Percentiles rank a stretch among this genome's conserved stretches.
Conservation (phyloP, 371 early-diverging fungal species). For the Pancytospora epiphaga region DNA sequence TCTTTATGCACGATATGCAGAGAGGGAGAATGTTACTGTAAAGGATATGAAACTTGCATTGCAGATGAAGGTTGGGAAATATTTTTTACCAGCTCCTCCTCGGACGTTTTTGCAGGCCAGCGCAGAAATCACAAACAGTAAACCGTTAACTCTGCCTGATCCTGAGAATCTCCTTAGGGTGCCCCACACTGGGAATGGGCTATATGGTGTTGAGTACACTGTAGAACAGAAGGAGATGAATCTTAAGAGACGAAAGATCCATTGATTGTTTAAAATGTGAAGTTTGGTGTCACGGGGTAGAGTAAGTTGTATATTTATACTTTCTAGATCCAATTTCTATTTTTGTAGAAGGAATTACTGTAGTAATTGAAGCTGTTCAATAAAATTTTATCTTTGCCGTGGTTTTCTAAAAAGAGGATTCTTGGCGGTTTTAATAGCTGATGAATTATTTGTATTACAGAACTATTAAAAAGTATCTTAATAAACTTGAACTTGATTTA, state of each 20-base stretch:
- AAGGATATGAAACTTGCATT: slow-evolving; percentile 83
- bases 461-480: too few relatives aligned
- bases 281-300: not conserved
- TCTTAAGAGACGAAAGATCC: slow-evolving; percentile 5
- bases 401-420: too few relatives aligned
- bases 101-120: slow-evolving; percentile 58
- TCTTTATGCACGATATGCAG: slow-evolving; percentile 80
- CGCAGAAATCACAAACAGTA: slow-evolving; percentile 54
- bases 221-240: slow-evolving; percentile 10
- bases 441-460: too few relatives aligned
- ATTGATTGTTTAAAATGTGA: not conserved
- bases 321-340: too few relatives aligned
- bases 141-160: slow-evolving; percentile 52
- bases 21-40: slow-evolving; percentile 68
- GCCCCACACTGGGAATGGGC: slow-evolving; percentile 36
- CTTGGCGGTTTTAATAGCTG: too few relatives aligned
- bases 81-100: slow-evolving; percentile 61
- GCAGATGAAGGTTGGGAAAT: slow-evolving; percentile 62
- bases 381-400: too few relatives aligned
- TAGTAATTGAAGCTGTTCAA: too few relatives aligned
- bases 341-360: too few relatives aligned
- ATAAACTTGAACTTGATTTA: too few relatives aligned
- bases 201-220: slow-evolving; percentile 8
- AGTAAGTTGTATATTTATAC: not conserved
- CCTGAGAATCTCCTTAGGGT: slow-evolving; percentile 52